Conservation (phyloP, 345 rosid species). For the Diplotaxis tenuifolia region DNA sequence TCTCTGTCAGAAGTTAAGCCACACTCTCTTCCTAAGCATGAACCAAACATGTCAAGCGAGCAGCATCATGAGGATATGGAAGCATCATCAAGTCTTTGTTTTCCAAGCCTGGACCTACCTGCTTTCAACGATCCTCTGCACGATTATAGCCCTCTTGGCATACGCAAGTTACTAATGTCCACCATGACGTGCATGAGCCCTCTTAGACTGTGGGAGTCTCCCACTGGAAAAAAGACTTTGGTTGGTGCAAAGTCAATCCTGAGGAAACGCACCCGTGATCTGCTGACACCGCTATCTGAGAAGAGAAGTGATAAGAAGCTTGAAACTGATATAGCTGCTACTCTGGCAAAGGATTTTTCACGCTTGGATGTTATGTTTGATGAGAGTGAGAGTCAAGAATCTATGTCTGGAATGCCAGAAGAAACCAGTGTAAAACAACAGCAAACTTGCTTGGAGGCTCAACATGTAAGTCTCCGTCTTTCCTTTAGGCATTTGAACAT, state of each 20-base stretch:
- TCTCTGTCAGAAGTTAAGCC: constrained; percentile 43
- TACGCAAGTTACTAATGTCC: constrained; percentile 91
- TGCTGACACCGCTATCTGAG: constrained; percentile 89
- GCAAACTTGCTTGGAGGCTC: constrained; percentile 33
- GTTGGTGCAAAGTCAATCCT: constrained; percentile 77
- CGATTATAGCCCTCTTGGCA: constrained; percentile 96
- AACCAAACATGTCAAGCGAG: constrained; percentile 34
- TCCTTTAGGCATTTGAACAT: constrained; percentile 5
- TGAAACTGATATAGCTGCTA: constrained; percentile 65
- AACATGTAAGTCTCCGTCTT: constrained; percentile 43
- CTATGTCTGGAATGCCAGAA: constrained; percentile 31
- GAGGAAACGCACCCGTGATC: constrained; percentile 81
- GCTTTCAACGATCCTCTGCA: constrained; percentile 78
- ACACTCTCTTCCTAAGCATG: constrained; percentile 44
- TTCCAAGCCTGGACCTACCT: constrained; percentile 90
- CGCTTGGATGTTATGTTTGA: constrained; percentile 82
- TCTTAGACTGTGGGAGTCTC: constrained; percentile 88
- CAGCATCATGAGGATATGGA: constrained; percentile 52
- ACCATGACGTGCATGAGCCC: constrained; percentile 87
- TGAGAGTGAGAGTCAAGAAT: constrained; percentile 43
- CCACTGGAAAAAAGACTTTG: constrained; percentile 83
- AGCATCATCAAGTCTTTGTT: constrained; percentile 76
- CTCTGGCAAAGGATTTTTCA: constrained; percentile 72
- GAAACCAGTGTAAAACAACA: constrained; percentile 34
- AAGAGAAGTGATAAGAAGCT: constrained; percentile 78